phyloP scores from a whole-genome alignment of 73 alveolate genomes.

The Symbiodinium natans region DNA sequence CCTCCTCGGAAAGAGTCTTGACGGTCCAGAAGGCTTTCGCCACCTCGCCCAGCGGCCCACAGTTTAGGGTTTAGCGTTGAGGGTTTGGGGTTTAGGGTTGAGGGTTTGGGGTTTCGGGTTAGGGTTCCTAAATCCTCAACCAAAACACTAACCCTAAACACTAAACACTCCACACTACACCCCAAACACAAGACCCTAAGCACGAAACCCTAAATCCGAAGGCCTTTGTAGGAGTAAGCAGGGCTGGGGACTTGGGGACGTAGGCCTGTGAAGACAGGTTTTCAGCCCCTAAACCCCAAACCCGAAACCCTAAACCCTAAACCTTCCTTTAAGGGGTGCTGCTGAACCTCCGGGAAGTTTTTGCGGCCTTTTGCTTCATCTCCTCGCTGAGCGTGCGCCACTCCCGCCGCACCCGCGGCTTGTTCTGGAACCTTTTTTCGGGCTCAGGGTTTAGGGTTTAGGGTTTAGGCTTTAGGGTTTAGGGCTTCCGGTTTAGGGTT shows the following conservation, averaged over 20 bases:
- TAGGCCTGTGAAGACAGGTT: no score
- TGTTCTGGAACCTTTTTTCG: background rate
- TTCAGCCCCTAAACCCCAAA: background rate
- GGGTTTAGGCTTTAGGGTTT: background rate
- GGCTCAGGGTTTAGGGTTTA: background rate
- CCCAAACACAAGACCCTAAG: no score
- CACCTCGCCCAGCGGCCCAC: background rate
- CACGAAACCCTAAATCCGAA: background rate
- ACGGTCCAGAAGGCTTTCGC: conserved; percentile 44
- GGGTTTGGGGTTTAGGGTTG: background rate
- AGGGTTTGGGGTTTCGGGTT: background rate
- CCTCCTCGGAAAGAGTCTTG: background rate
- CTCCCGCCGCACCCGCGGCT: conserved; percentile 37
- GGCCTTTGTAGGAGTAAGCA: no score
- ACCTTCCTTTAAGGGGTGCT: background rate
- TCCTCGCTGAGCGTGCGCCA: conserved; percentile 14
- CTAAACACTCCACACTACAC: no score
- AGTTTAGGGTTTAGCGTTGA: background rate
- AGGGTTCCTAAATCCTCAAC: background rate
- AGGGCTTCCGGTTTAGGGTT: background rate
- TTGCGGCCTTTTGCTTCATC: background rate
- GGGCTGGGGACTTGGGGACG: no score
- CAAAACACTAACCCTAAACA: no score
- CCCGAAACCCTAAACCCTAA: background rate
- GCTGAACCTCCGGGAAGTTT: no score